Evolutionary conservation across 306 rosid genomes (phyloP), one percentile per base, ranked within the genome.

Genomic region (Nissolia schottii): DNA sequence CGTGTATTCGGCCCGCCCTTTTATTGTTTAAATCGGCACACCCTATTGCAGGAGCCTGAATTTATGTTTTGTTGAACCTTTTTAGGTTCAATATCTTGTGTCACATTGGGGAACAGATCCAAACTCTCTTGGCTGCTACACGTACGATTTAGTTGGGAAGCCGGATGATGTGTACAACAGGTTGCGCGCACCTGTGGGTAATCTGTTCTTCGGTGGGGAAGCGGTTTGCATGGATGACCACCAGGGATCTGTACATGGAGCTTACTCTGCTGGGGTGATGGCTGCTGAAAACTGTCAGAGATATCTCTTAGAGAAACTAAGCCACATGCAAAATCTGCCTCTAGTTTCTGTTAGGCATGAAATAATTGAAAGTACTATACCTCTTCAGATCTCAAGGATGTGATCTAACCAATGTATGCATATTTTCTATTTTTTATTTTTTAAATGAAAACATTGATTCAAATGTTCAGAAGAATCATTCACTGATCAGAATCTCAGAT

Each of bases 171-270:
- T 85, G 64, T 89, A 87, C 5, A 92, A 89, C 28, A 77, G 79
- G 82, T 88, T 89, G 68, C 86, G 92, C 15, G 88, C 88, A 59
- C 92, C 96, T 0, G 37, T 89, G 70, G 96, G 90, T 20, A 83
- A 76, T 76, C 71, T 83, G 14, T 83, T 83, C 79, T 83, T 83
- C 48, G 87, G 87, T 13, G 87, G 87, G 19, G 87, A 83, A 80
- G 84, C 87, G 8, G 73, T 83, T 1, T 85, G 92, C 81, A 40
- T 85, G 84, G 92, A 45, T 15, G 51, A 89, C 15, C 71, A 89
- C 73, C 92, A 87, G 54, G 96, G 96, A 53, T 87, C 96, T 55
- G 96, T 87, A 62, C 96, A 89, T 77, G 87, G 87, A 71, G 87
- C 87, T 67, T 83, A 83, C 75, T 83, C 87, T 46, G 82, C 87